phyloP scores from a whole-genome alignment of 352 stramenopile genomes.

The Pythium dissimile region DNA sequence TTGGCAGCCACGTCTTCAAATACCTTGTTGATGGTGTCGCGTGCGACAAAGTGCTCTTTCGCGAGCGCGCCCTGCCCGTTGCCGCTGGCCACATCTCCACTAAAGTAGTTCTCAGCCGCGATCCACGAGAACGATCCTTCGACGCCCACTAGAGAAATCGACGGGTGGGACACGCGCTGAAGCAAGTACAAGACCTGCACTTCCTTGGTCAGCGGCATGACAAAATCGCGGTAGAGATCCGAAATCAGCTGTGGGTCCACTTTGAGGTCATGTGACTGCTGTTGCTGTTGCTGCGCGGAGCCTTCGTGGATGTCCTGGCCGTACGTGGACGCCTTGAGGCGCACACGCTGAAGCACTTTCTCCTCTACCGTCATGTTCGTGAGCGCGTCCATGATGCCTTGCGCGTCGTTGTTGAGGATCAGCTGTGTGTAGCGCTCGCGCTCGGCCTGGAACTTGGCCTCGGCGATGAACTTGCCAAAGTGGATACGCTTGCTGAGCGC shows the following conservation, averaged over 20 bases:
- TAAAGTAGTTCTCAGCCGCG: constrained; percentile 66
- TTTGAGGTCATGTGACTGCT: constrained; percentile 76
- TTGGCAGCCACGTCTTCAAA: constrained; percentile 81
- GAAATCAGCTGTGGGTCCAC: constrained; percentile 96
- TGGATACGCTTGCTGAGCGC: constrained; percentile 97
- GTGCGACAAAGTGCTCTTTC: constrained; percentile 49
- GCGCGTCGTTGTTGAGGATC: constrained; percentile 90
- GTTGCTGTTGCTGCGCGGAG: constrained; percentile 20
- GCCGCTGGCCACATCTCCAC: constrained; percentile 24
- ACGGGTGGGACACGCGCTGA: constrained; percentile 73
- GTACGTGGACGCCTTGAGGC: constrained; percentile 97
- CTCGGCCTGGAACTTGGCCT: constrained; percentile 95
- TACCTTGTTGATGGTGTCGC: constrained; percentile 66
- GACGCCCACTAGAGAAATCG: constrained; percentile 63
- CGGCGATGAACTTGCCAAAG: constrained; percentile 98
- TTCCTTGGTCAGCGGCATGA: constrained; percentile 99
- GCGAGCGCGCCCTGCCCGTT: constrained; percentile 8
- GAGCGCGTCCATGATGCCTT: constrained; percentile 95
- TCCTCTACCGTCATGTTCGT: constrained; percentile 94
- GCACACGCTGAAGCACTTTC: constrained; percentile 90
- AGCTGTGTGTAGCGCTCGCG: constrained; percentile 91
- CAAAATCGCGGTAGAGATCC: constrained; percentile 95
- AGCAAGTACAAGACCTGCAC: constrained; percentile 94
- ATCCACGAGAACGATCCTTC: constrained; percentile 79
- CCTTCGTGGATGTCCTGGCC: constrained; percentile 81